Conservation (phyloP, 2,329 filamentous ascomycete genomes). For the Diaporthe sp. region DNA sequence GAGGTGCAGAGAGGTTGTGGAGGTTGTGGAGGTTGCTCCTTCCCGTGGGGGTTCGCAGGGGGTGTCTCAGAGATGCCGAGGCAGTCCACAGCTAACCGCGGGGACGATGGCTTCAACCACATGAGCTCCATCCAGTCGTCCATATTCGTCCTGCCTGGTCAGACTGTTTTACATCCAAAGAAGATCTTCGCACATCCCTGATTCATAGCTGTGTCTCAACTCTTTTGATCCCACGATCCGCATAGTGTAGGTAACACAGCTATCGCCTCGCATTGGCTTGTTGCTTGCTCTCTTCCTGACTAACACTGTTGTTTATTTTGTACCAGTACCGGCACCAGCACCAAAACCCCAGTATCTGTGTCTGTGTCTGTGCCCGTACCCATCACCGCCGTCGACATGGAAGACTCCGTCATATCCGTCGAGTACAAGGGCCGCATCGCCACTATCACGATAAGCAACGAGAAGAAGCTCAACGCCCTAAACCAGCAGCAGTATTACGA, state of each 20-base stretch:
- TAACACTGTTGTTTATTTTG: slow-evolving; percentile 3
- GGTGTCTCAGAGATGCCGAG: slow-evolving; percentile 31
- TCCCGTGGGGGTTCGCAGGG: slow-evolving; percentile 19
- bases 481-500: slow-evolving; percentile 80
- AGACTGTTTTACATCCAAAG: slow-evolving; percentile 28
- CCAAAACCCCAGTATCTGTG: not conserved
- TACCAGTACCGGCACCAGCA: not conserved
- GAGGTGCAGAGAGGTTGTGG: not conserved
- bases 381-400: slow-evolving; percentile 47
- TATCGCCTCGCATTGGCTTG: slow-evolving; percentile 10
- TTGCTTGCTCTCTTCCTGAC: not conserved
- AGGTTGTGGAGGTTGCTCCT: not conserved
- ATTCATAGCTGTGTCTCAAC: slow-evolving; percentile 14
- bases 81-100: slow-evolving; percentile 26
- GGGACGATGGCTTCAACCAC: slow-evolving; percentile 31
- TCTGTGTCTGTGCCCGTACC: not conserved
- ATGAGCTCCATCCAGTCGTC: not conserved
- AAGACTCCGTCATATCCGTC: slow-evolving; percentile 66
- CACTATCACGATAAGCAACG: slow-evolving; percentile 87
- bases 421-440: slow-evolving; percentile 79
- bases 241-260: slow-evolving; percentile 26
- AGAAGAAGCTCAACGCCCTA: slow-evolving; percentile 90
- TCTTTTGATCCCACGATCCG: slow-evolving; percentile 21
- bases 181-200: slow-evolving; percentile 9
- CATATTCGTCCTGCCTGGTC: slow-evolving; percentile 22